These are phyloP conservation scores for Populus deltoides DNA, from an alignment of 345 rosid genomes.

Conservation along the genomic window DNA sequence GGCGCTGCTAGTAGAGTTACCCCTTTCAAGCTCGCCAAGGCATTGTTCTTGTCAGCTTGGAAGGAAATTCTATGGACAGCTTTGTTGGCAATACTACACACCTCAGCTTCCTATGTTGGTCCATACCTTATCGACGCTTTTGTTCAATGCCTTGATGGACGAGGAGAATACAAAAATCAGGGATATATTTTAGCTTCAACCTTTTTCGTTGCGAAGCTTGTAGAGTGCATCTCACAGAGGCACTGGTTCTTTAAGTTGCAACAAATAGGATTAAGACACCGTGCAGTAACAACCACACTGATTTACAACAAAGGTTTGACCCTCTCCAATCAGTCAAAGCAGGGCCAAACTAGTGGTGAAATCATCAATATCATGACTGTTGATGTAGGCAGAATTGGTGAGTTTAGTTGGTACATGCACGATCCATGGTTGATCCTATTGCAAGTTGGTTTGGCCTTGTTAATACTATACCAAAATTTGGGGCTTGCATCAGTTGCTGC, in stretches of 20 bases:
- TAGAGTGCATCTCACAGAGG: conserved; percentile 27
- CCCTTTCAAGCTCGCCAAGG: conserved; percentile 23
- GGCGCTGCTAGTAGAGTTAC: conserved; percentile 4
- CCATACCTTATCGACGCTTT: conserved; percentile 36
- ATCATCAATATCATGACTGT: conserved; percentile 38
- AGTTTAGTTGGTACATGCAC: conserved; percentile 30
- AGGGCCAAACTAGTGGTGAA: conserved; percentile 32
- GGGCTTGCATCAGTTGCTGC: conserved; percentile 25
- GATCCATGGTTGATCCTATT: conserved; percentile 30
- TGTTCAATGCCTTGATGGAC: conserved; percentile 34
- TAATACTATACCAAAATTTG: conserved; percentile 28
- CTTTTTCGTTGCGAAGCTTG: conserved; percentile 31
- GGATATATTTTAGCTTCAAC: conserved; percentile 29
- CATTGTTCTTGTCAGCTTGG: conserved; percentile 17
- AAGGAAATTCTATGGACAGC: conserved; percentile 25
- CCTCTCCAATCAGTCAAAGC: conserved; percentile 29
- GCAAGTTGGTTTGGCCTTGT: conserved; percentile 30
- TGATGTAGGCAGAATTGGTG: conserved; percentile 31
- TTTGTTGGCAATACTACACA: conserved; percentile 15
- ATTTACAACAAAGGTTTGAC: conserved; percentile 29
- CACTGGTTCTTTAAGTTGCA: conserved; percentile 30
- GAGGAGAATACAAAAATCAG: conserved; percentile 14
- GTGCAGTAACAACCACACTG: conserved; percentile 14
- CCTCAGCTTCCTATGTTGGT: conserved; percentile 33
- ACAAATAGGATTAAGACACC: conserved; percentile 25